These are phyloP conservation scores for Fragaria ananassa DNA, from an alignment of 306 rosid genomes.

Conservation along the genomic window DNA sequence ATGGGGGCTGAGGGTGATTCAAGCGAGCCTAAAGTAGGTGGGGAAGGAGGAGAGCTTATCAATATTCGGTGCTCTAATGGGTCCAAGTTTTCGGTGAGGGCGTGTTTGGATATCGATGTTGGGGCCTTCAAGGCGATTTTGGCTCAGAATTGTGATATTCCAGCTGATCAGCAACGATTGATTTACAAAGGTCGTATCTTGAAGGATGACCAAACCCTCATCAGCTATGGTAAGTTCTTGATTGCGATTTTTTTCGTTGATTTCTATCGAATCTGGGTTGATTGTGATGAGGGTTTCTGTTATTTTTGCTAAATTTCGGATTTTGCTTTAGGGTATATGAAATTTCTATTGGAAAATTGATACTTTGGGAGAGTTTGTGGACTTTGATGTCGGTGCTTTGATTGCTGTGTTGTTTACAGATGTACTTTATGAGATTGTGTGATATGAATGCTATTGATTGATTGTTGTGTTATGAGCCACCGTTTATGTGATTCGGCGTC, in stretches of 20 bases:
- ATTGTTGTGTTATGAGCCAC: background rate
- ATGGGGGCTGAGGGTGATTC: constrained; percentile 51
- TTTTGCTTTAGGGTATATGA: background rate
- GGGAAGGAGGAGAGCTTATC: constrained; percentile 26
- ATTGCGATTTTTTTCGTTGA: background rate
- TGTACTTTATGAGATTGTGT: background rate
- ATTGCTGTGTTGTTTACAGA: background rate
- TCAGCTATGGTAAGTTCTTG: constrained; percentile 33
- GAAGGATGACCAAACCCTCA: constrained; percentile 50
- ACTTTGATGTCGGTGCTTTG: background rate
- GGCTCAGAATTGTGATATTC: constrained; percentile 46
- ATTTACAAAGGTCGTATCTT: constrained; percentile 56
- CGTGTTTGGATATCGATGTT: constrained; percentile 28
- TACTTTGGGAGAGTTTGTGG: background rate
- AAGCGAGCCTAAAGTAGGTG: constrained; percentile 33
- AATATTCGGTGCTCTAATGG: constrained; percentile 46
- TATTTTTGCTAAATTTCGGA: background rate
- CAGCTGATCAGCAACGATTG: constrained; percentile 47
- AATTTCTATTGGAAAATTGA: background rate
- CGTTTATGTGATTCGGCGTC: background rate
- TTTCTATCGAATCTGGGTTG: background rate
- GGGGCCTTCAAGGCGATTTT: constrained; percentile 36
- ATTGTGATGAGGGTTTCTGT: constrained; percentile 8
- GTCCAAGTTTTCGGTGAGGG: constrained; percentile 38
- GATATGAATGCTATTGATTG: background rate